Evolutionary conservation across 2,329 filamentous ascomycete genomes (phyloP).

Genomic region (Curvularia spicifera): DNA sequence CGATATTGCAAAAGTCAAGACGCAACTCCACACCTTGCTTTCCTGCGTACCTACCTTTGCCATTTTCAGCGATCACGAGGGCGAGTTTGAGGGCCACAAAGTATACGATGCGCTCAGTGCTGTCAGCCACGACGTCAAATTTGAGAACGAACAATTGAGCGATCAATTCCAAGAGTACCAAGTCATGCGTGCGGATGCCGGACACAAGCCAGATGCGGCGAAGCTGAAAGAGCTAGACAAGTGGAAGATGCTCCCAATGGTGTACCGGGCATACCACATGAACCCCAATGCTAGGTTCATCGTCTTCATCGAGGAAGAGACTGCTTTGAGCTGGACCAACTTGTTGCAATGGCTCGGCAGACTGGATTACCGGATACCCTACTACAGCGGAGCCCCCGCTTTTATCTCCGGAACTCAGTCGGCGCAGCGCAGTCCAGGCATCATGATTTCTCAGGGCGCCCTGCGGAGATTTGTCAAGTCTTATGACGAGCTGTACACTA

Average conservation of each 20-base stretch:
- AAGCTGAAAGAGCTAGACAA: conserved; percentile 62
- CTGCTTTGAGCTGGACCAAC: conserved; percentile 46
- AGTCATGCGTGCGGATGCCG: conserved; percentile 53
- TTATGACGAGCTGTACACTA: conserved; percentile 40
- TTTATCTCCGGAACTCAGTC: conserved; percentile 49
- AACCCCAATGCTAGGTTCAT: conserved; percentile 38
- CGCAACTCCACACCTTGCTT: conserved; percentile 62
- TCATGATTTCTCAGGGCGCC: conserved; percentile 52
- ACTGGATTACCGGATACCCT: conserved; percentile 50
- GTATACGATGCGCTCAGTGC: conserved; percentile 59
- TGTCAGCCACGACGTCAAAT: conserved; percentile 44
- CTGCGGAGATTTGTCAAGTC: conserved; percentile 42
- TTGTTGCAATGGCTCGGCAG: conserved; percentile 49
- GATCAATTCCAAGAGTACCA: conserved; percentile 62
- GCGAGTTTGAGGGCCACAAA: conserved; percentile 58
- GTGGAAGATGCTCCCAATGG: conserved; percentile 65
- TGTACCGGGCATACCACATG: conserved; percentile 56
- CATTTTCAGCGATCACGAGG: conserved; percentile 65
- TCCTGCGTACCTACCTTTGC: conserved; percentile 62
- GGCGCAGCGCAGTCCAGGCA: conserved; percentile 53
- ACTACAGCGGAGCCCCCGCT: conserved; percentile 52
- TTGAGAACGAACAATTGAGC: conserved; percentile 57
- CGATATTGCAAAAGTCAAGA: conserved; percentile 62
- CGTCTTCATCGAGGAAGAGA: conserved; percentile 47
- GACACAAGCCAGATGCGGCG: conserved; percentile 49